Evolutionary conservation across 352 stramenopile genomes (phyloP), one percentile per base, ranked within the genome.

Genomic region (Phytopythium cucurbitacearum): DNA sequence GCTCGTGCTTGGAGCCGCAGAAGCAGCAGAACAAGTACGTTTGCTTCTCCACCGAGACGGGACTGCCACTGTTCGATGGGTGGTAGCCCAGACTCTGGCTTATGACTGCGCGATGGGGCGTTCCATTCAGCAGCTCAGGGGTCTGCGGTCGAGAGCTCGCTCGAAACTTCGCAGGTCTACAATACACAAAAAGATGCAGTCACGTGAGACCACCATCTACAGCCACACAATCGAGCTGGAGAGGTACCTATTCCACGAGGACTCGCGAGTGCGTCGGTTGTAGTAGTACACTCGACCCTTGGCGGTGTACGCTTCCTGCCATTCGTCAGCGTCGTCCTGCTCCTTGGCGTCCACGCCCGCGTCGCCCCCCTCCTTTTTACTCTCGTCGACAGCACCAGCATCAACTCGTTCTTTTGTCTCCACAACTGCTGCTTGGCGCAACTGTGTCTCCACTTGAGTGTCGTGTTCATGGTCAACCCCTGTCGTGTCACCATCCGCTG

Each of bases 281-380:
- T 94, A 94, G 69, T 92, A 94, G 61, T 94, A 94, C 0, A 91
- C 83, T n/a, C 81, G 74, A 1, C 85, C 85, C 62, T 92, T 90
- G 1, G 78, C 85, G 1, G 85, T 94, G 55, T 84, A 94, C 5
- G 85, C 85, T 55, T 92, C 78, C 40, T 89, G 76, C 85, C 85
- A 94, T 48, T 92, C 81, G 53, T 85, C 71, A 7, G 73, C 56
- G 6, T 65, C 50, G 8, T 11, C 33, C 34, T 63, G 39, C 6
- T 65, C 40, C 34, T 58, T 57, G 8, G 67, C 11, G 32, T 64
- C 48, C 15, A 67, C 34, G 7, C 61, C 51, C 0, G 59, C 32
- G 35, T 60, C 43, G 9, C 57, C 12, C 0, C 63, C 53, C 2
- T 61, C 21, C 10, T 28, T 50, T 21, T 32, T 56, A 13, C 4